A percentile compares a stretch with the other conserved stretches of the same genome.
These are phyloP conservation scores for Rhynchosporium secalis DNA, from an alignment of 2,329 filamentous ascomycete genomes.

Conservation along the genomic window DNA sequence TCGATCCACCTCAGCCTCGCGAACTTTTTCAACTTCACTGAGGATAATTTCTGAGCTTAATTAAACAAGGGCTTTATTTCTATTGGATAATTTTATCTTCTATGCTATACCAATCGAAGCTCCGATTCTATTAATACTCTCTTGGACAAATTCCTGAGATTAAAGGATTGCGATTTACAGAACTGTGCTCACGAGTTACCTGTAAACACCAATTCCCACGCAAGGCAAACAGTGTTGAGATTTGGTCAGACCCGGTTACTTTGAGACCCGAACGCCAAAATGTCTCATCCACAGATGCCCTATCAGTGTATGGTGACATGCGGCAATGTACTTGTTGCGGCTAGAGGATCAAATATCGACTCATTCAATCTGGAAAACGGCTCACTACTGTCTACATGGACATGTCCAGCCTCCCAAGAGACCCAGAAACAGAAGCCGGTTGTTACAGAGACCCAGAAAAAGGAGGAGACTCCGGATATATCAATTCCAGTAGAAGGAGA, in stretches of 20 bases:
- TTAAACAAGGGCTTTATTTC: too few species aligned
- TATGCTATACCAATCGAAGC: too few species aligned
- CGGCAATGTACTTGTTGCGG: conserved; percentile 66
- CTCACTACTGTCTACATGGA: conserved; percentile 51
- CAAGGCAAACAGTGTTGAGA: background rate
- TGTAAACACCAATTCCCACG: background rate
- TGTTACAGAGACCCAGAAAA: conserved; percentile 1
- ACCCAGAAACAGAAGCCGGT: background rate
- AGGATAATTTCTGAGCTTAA: too few species aligned
- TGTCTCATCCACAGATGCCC: conserved; percentile 51
- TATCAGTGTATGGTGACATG: conserved; percentile 62
- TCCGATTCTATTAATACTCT: too few species aligned
- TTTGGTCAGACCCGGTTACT: too few species aligned
- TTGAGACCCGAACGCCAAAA: conserved; percentile 1
- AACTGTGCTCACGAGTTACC: background rate
- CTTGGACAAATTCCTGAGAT: too few species aligned
- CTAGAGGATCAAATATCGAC: conserved; percentile 71
- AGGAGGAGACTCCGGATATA: conserved; percentile 11
- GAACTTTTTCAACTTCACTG: conserved; percentile 14
- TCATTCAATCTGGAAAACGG: conserved; percentile 62
- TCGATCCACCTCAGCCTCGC: background rate
- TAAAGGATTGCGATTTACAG: background rate
- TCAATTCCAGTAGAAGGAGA: conserved; percentile 18
- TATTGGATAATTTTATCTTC: too few species aligned
- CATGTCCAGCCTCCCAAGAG: conserved; percentile 28